phyloP scores from a whole-genome alignment of 768 basidiomycete species.

The Tylopilus subfusipes region DNA sequence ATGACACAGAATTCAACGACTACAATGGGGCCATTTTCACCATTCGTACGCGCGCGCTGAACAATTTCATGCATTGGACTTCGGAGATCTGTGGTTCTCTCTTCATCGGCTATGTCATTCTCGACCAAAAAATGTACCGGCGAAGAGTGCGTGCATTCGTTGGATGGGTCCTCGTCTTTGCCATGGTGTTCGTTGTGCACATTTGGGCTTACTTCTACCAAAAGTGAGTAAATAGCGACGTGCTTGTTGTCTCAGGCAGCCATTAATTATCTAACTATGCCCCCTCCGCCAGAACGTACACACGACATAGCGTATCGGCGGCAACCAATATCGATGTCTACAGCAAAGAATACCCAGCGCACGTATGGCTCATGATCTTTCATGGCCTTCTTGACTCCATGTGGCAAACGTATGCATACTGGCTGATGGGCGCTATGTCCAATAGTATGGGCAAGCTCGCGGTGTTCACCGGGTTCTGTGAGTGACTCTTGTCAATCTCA shows the following conservation, averaged over 20 bases:
- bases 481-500: constrained; percentile 21
- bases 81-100: constrained; percentile 76
- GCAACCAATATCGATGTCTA: constrained; percentile 53
- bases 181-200: constrained; percentile 66
- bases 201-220: constrained; percentile 81
- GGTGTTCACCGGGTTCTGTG: constrained; percentile 80
- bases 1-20: constrained; percentile 67
- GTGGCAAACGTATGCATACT: constrained; percentile 84
- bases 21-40: constrained; percentile 77
- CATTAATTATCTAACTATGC: neutral
- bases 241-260: too few relatives aligned
- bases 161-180: constrained; percentile 64
- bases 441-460: constrained; percentile 79
- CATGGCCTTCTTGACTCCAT: constrained; percentile 78
- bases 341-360: constrained; percentile 51
- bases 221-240: constrained; percentile 39
- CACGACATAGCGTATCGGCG: constrained; percentile 45
- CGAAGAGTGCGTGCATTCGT: constrained; percentile 68
- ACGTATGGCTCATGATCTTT: constrained; percentile 64
- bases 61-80: constrained; percentile 78
- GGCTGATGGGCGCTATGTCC: constrained; percentile 86
- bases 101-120: constrained; percentile 58
- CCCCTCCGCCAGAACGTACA: constrained; percentile 40
- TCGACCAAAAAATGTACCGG: constrained; percentile 54
- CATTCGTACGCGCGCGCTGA: constrained; percentile 74